Evolutionary conservation across 495 filamentous ascomycete genomes (phyloP), one percentile per base, ranked within the genome.

Genomic region (Neurospora sp.): DNA sequence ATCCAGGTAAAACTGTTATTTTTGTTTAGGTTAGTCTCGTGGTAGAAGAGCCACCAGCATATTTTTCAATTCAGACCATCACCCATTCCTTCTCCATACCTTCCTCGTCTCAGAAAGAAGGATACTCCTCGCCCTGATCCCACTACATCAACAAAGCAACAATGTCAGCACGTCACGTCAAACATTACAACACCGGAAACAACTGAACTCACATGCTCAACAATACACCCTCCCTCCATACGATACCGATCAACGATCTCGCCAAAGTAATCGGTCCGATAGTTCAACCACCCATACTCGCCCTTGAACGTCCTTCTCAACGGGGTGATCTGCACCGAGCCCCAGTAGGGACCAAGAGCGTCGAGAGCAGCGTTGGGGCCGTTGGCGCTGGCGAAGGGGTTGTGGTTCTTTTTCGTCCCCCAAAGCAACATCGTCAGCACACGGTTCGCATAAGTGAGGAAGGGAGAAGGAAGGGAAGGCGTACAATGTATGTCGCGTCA

Each of bases 201-300:
- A 31, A 66, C 14, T 27, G 23, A 31, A 73, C 76, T 75, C 69
- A 81, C 79, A 77, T 80, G 80, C 70, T 80, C 80, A 72, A 74
- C 78, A 75, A 81, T 81, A 71, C 80, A 81, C 14, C 78, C 79
- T 20, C 42, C 75, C 31, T 78, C 78, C 75, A 75, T 77, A 9
- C 77, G 66, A 69, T 74, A 81, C 37, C 76, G 31, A 73, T 81
- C 78, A 7, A 81, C 79, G 46, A 78, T 73, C 69, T 74, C 72
- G 1, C 79, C 76, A 62, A 78, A 75, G 1, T 44, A 41, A 31
- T 38, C 70, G 46, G 73, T 69, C 14, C 71, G 16, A 69, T 81
- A 80, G 37, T 81, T 76, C 70, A 80, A 69, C 79, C 79, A 80
- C 10, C 80, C 76, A 37, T 69, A 72, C 11, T 75, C 71, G 12